Conservation (phyloP, 352 stramenopile genomes). For the Globisporangium solare region DNA sequence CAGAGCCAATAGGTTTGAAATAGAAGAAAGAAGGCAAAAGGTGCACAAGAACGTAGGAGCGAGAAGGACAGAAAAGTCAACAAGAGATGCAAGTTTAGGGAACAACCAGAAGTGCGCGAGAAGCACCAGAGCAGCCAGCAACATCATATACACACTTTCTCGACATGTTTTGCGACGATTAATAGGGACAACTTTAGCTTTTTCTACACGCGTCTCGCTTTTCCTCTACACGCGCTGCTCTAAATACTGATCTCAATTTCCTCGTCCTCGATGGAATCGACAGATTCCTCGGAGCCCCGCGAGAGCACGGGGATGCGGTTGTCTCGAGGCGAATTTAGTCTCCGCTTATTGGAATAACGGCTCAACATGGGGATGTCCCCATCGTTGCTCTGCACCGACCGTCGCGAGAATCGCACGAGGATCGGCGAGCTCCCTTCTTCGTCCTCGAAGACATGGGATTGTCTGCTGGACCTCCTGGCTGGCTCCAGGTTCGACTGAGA, state of each 20-base stretch:
- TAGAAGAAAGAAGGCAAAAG: background rate
- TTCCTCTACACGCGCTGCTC: background rate
- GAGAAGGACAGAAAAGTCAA: too few relatives aligned
- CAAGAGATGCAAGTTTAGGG: background rate
- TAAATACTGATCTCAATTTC: conserved; percentile 20
- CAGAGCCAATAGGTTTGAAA: conserved; percentile 7
- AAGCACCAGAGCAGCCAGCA: background rate
- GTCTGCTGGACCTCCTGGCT: too few relatives aligned
- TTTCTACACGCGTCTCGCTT: background rate
- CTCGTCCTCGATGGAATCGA: conserved; percentile 18
- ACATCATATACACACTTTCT: conserved; percentile 7
- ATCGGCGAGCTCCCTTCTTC: too few relatives aligned
- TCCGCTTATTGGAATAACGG: too few relatives aligned
- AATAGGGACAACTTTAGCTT: conserved; percentile 6
- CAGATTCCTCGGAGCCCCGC: conserved; percentile 14
- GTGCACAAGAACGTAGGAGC: background rate
- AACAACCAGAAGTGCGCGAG: background rate
- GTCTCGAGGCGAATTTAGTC: conserved; percentile 2
- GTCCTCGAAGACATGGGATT: too few relatives aligned
- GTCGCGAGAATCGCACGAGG: conserved; percentile 8
- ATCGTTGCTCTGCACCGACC: conserved; percentile 6
- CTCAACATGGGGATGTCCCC: conserved; percentile 14
- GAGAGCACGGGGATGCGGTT: conserved; percentile 17
- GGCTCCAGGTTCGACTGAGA: background rate
- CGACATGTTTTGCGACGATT: conserved; percentile 6